A percentile compares a stretch with the other conserved stretches of the same genome.
These are phyloP conservation scores for Trichaptum fuscoviolaceum DNA, from an alignment of 768 basidiomycete genomes.

Conservation along the genomic window DNA sequence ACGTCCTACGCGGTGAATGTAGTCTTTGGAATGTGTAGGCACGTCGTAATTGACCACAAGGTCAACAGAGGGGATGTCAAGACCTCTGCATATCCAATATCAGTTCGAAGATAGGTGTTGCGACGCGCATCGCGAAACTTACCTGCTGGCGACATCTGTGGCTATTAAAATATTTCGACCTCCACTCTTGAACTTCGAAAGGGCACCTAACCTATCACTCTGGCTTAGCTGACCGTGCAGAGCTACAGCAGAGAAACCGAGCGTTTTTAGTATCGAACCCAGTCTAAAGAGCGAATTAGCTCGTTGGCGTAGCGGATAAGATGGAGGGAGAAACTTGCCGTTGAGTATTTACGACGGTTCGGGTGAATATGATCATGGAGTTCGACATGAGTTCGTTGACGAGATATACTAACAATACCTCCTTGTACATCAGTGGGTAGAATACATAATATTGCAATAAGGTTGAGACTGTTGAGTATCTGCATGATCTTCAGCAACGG, in stretches of 20 bases:
- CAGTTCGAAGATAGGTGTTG: neutral
- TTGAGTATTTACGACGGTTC: conserved; percentile 92
- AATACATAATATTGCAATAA: conserved; percentile 95
- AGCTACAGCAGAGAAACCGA: conserved; percentile 94
- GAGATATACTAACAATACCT: conserved; percentile 84
- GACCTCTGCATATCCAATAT: conserved; percentile 47
- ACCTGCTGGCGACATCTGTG: conserved; percentile 94
- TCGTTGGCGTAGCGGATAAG: neutral
- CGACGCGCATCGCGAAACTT: conserved; percentile 21
- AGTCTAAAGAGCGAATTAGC: neutral
- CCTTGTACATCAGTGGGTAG: conserved; percentile 87
- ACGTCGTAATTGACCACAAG: conserved; percentile 98
- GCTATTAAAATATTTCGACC: conserved; percentile 89
- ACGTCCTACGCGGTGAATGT: conserved; percentile 96
- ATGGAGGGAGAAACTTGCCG: conserved; percentile 37
- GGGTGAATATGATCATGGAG: conserved; percentile 93
- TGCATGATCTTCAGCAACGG: conserved; percentile 24
- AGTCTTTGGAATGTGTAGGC: conserved; percentile 97
- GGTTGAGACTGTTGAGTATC: conserved; percentile 96
- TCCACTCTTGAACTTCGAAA: conserved; percentile 94
- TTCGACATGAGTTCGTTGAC: conserved; percentile 86
- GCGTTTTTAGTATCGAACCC: conserved; percentile 57
- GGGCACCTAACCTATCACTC: conserved; percentile 86
- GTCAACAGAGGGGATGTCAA: conserved; percentile 95
- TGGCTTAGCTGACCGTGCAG: conserved; percentile 94